Base-by-base conservation (phyloP, 1,284 basidiomycete genomes). In the Ceratobasidium sp. region DNA sequence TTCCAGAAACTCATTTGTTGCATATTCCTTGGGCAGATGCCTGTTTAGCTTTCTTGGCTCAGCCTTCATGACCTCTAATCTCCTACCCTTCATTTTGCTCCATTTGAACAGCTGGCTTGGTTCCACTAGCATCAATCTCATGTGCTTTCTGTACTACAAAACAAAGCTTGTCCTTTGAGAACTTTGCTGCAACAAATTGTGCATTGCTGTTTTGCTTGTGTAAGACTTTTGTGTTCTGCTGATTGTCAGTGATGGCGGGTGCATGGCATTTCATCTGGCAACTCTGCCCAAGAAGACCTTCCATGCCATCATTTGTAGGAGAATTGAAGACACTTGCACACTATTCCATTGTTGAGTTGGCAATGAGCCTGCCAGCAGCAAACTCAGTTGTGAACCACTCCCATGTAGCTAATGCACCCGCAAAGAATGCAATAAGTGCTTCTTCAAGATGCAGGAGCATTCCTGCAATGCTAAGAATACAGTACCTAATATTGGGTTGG, bases 351-450 rank as follows among this genome's bases (percentile, higher is more conserved):
- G 38, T 54, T 7, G 38, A 15, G 1, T 12, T 7, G 29, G 15
- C 35, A 47, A 60, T 49, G 17, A 31, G 15, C 17, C 38, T 17
- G 13, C 38, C 42, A 10, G 57, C n/a, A 1, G 57, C 57, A 49
- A 60, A 60, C 29, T 60, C 57, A 15, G 42, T 25, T 17, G 57
- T 60, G 57, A 60, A 60, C 7, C 38, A 2, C n/a, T 27, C 42
- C 57, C 34, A 47, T 15, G 57, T 27, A 10, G 7, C 17, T 17
- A 20, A n/a, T 7, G 57, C 57, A 13, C 38, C 57, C 15, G 53
- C 17, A 47, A 50, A 60, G 38, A 54, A 60, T 20, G 42, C 57
- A 8, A 45, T 25, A 10, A 60, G 29, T 13, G 29, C 2, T 1
- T n/a, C 35, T 10, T 29, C 10, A 8, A 60, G 38, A 15, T 60